Base-by-base conservation (phyloP, 441 rosid species). In the Hura crepitans region DNA sequence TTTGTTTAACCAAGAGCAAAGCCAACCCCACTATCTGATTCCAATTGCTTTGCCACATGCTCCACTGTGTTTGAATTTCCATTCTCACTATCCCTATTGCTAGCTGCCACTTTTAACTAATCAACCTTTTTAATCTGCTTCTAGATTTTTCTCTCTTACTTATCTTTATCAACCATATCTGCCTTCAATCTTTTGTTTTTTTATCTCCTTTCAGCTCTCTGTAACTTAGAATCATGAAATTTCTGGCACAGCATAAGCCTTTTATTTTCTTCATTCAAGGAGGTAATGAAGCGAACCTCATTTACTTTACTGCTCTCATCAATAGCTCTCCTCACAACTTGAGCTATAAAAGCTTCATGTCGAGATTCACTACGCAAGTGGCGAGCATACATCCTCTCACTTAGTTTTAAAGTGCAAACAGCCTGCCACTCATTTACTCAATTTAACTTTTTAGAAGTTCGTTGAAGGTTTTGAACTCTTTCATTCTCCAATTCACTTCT, bases 361-460 rank as follows among this genome's bases (percentile, higher is more conserved):
- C 96, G 83, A 70, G 87, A 85, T 77, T 86, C 96, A 80, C 89
- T 72, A 28, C 88, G 89, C 72, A 85, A 89, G 60, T 85, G 96
- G 53, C 96, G 93, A 67, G 93, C 92, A 84, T 82, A 73, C 93
- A 89, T 87, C 58, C 87, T 93, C 80, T 89, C 96, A 31, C 88
- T 79, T 77, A 89, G 78, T 84, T 85, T 89, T 87, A 80, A 77
- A 66, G 81, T 81, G 69, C 91, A 91, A 20, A 86, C 91, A 50
- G 93, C 91, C 79, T 89, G 96, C 93, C 93, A 87, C 72, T 87
- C 96, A 82, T 82, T 89, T 59, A 89, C 91, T 62, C 93, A 86
- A 62, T 75, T 89, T 71, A 87, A 81, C 69, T 89, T 89, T 78
- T 87, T 89, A n/a, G 91, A 86, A 28, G 89, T 84, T 43, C 93